Base-by-base conservation (phyloP, 1,139 yeast genomes). In the Debaryomycetaceae sp. region DNA sequence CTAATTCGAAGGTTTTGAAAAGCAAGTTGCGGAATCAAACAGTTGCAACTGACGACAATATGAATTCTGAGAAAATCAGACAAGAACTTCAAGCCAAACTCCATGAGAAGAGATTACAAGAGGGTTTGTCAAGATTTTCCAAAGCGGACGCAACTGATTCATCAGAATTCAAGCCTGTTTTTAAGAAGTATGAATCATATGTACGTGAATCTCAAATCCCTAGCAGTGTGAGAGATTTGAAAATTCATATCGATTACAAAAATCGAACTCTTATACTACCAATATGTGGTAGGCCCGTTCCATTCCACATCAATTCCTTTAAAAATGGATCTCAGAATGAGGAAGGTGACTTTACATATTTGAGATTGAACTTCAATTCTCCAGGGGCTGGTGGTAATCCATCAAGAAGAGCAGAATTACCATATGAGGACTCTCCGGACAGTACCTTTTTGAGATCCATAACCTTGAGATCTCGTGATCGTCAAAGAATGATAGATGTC, bases 311-410 rank as follows among this genome's bases (percentile, higher is more conserved):
- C 57, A 89, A 90, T 60, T 76, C 97, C 6, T 91, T 88, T 68
- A 93, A 91, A 62, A 91, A 89, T 63, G 98, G 97, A 41, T 87
- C 96, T 23, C 93, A 90, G 60, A 89, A 86, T 54, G 99, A 93
- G 59, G 99, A 95, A 70, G 98, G 98, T 39, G 98, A 91, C 54
- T 90, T 80, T 63, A 91, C 96, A 1, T 91, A 88, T 59, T 67
- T 93, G 57, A 81, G 99, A 65, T 76, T 93, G 58, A 93, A 93
- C 64, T 90, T 93, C 73, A 85, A 91, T 63, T 85, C 97, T 1
- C 99, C 99, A 0, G 97, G 97, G 55, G 83, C 83, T 42, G 87
- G 87, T 49, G 87, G 87, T 49, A 80, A 80, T 50, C 76, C 78
- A 24, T 76, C 86, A 42, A 86, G 83, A 56, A 83, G 81, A 58